Evolutionary conservation across 257 asterid genomes (phyloP), one percentile per base, ranked within the genome.

Genomic region (Coffea canephora): DNA sequence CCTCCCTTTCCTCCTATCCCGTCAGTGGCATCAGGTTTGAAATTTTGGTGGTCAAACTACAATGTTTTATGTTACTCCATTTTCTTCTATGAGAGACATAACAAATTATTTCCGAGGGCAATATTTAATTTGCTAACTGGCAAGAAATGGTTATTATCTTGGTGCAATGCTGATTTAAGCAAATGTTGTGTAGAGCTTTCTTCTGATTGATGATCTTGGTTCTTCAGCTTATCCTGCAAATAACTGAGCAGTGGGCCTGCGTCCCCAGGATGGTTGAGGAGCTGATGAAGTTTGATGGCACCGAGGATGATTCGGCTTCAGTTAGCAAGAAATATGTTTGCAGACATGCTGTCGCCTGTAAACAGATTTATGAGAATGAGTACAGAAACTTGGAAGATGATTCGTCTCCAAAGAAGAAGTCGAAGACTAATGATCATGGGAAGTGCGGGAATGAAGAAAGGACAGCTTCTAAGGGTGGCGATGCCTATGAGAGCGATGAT

Each of bases 231-330:
- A 73, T 94, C 73, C 85, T 78, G 76, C 83, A 74, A 39, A 78
- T 89, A 84, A 82, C 86, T 8, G 96, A 93, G 85, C 93, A 90
- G 77, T 94, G 98, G 98, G 92, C 90, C 48, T 91, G 97, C 89
- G 75, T 94, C 74, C 99, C 99, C 72, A 87, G 83, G 64, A 89
- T 85, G 25, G 94, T 94, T 74, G 94, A 93, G 89, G 95, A 94
- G 90, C 90, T 96, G 88, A 82, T 85, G 64, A 89, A 84, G 83
- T 73, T 86, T 3, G 91, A 86, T 23, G 69, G 74, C 64, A 75
- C 71, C 57, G 23, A 43, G 4, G 77, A 74, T 48, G 83, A 86
- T 61, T 39, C 62, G 8, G 31, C 84, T 78, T 84, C 77, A 13
- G 80, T 80, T 50, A 79, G 81, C 69, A 91, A 87, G 84, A 90